A percentile compares a stretch with the other conserved stretches of the same genome.
Conservation (phyloP, 2,329 filamentous ascomycete genomes). For the Colletotrichum sp. region DNA sequence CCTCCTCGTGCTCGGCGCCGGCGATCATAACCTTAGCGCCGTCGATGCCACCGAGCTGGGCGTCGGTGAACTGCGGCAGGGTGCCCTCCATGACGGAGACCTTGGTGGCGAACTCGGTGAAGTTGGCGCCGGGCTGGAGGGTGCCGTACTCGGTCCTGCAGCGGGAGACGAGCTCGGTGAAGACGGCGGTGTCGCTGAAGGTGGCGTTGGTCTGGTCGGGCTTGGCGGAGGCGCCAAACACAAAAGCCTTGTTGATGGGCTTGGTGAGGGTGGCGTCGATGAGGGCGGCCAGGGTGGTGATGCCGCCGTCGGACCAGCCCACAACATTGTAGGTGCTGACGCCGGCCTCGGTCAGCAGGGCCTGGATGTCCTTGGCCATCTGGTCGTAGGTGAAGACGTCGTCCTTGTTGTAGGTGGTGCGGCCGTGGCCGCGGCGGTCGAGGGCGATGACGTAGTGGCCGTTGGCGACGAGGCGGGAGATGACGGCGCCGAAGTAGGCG, state of each 20-base stretch:
- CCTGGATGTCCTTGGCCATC: conserved; percentile 40
- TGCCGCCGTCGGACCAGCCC: conserved; percentile 47
- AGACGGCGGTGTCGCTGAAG: conserved; percentile 29
- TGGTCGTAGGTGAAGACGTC: conserved; percentile 43
- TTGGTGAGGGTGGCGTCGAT: conserved; percentile 33
- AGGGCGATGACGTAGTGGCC: conserved; percentile 43
- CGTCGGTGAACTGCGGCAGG: conserved; percentile 35
- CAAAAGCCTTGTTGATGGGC: conserved; percentile 42
- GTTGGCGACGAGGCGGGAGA: conserved; percentile 34
- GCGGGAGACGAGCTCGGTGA: conserved; percentile 34
- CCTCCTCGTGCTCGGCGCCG: conserved; percentile 40
- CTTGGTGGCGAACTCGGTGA: conserved; percentile 40
- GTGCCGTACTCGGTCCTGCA: conserved; percentile 39
- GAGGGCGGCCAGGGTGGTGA: conserved; percentile 40
- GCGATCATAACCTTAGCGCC: conserved; percentile 34
- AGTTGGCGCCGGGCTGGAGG: conserved; percentile 39
- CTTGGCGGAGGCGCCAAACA: conserved; percentile 39
- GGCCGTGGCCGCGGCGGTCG: conserved; percentile 46
- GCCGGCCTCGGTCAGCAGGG: conserved; percentile 32
- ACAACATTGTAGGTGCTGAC: conserved; percentile 37
- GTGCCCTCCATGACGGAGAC: conserved; percentile 40
- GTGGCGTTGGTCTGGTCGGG: conserved; percentile 39
- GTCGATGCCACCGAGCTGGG: conserved; percentile 31
- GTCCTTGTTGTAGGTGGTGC: conserved; percentile 37
- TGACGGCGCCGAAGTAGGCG: conserved; percentile 44